Conservation (phyloP, 345 rosid genomes). For the Lepidium africanum region DNA sequence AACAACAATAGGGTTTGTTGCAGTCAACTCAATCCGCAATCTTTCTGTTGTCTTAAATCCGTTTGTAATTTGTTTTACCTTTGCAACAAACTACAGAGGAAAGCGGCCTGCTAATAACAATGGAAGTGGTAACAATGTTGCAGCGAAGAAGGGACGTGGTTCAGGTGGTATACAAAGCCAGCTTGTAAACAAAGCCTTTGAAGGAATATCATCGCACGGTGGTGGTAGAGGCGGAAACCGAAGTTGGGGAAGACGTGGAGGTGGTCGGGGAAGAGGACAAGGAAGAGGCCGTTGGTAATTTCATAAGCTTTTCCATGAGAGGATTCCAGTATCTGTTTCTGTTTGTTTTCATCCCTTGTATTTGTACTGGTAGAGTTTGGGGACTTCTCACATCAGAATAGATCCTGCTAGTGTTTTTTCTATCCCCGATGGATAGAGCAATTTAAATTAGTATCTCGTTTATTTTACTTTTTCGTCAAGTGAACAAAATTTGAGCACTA, state of each 20-base stretch:
- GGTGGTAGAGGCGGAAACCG: constrained; percentile 48
- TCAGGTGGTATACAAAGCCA: constrained; percentile 41
- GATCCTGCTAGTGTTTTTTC: background rate
- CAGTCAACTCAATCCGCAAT: background rate
- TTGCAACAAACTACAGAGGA: constrained; percentile 37
- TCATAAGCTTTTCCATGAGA: background rate
- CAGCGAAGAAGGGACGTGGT: constrained; percentile 63
- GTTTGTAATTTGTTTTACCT: background rate
- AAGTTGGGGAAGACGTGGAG: constrained; percentile 50
- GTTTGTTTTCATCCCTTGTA: background rate
- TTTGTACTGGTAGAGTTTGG: constrained; percentile 15
- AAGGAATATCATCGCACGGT: constrained; percentile 66
- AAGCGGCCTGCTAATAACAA: constrained; percentile 67
- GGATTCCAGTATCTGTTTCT: background rate
- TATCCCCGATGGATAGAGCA: background rate
- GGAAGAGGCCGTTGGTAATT: constrained; percentile 49
- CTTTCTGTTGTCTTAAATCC: constrained; percentile 1
- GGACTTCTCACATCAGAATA: background rate
- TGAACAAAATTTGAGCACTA: background rate
- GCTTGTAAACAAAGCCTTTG: constrained; percentile 81
- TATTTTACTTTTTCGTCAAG: background rate
- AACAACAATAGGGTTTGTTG: constrained; percentile 53
- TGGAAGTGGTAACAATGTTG: constrained; percentile 39
- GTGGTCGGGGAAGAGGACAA: constrained; percentile 66
- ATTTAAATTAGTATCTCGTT: background rate